phyloP scores from a whole-genome alignment of 2,329 filamentous ascomycete genomes.

The Trichoderma hamatum region DNA sequence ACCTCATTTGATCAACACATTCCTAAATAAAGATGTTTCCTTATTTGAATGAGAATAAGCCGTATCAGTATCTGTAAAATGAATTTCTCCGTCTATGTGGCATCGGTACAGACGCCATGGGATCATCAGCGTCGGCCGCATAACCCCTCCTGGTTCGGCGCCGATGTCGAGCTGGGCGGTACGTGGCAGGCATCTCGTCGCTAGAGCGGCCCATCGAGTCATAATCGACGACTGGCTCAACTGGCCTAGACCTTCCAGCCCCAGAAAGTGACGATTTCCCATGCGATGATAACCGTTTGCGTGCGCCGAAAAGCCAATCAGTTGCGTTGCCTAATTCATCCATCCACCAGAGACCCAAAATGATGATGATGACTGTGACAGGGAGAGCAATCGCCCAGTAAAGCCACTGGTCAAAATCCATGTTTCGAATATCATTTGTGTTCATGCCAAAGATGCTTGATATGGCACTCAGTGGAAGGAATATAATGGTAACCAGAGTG shows the following conservation, averaged over 20 bases:
- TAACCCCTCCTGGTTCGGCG: background rate
- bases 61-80: constrained; percentile 18
- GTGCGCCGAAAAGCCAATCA: constrained; percentile 36
- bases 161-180: background rate
- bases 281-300: background rate
- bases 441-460: constrained; percentile 59
- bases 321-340: constrained; percentile 45
- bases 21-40: background rate
- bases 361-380: constrained; percentile 47
- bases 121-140: background rate
- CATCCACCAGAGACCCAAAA: constrained; percentile 47
- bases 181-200: background rate
- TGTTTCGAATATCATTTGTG: constrained; percentile 53
- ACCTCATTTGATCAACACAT: background rate
- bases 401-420: constrained; percentile 51
- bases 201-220: background rate
- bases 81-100: constrained; percentile 20
- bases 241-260: background rate
- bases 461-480: constrained; percentile 51
- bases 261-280: background rate
- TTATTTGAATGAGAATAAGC: background rate
- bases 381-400: constrained; percentile 56
- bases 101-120: background rate
- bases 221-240: background rate
- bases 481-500: constrained; percentile 54